Evolutionary conservation across 805 yeast genomes (phyloP).

Genomic region (Zygotorulaspora chibaensis): DNA sequence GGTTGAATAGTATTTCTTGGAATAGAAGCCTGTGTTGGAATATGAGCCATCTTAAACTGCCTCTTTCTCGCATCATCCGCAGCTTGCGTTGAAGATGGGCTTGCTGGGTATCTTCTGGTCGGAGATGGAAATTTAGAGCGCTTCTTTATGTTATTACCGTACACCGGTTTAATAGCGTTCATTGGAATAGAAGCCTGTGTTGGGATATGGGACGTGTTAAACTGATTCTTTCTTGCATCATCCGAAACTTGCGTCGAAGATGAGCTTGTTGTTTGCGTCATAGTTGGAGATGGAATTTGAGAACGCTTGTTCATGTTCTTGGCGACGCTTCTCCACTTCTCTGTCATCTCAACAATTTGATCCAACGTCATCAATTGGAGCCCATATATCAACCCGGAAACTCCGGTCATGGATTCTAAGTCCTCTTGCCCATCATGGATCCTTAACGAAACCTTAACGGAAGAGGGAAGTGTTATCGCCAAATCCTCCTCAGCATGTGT

Average conservation of each 20-base stretch:
- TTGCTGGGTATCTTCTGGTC: constrained; percentile 11
- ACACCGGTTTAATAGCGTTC: too few relatives aligned
- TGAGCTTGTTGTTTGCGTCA: constrained; percentile 17
- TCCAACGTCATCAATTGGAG: constrained; percentile 75
- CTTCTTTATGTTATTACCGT: constrained; percentile 41
- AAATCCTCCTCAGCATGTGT: constrained; percentile 80
- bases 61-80: constrained; percentile 23
- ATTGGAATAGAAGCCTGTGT: too few relatives aligned
- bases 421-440: constrained; percentile 90
- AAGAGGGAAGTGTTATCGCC: constrained; percentile 67
- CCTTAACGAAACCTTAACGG: constrained; percentile 73
- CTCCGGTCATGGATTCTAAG: constrained; percentile 65
- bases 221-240: constrained; percentile 21
- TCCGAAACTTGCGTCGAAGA: constrained; percentile 28
- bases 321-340: constrained; percentile 78
- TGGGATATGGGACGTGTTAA: too few relatives aligned
- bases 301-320: constrained; percentile 36
- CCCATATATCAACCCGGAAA: constrained; percentile 74
- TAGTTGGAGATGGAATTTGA: constrained; percentile 10
- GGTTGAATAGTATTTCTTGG: constrained; percentile 74
- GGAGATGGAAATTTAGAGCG: constrained; percentile 17
- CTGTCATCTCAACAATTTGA: constrained; percentile 73
- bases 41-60: constrained; percentile 39
- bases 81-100: constrained; percentile 27
- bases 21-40: constrained; percentile 58